A percentile compares a stretch with the other conserved stretches of the same genome.
phyloP scores from a whole-genome alignment of 768 basidiomycete genomes.

The Lepiota brunneoincarnata region DNA sequence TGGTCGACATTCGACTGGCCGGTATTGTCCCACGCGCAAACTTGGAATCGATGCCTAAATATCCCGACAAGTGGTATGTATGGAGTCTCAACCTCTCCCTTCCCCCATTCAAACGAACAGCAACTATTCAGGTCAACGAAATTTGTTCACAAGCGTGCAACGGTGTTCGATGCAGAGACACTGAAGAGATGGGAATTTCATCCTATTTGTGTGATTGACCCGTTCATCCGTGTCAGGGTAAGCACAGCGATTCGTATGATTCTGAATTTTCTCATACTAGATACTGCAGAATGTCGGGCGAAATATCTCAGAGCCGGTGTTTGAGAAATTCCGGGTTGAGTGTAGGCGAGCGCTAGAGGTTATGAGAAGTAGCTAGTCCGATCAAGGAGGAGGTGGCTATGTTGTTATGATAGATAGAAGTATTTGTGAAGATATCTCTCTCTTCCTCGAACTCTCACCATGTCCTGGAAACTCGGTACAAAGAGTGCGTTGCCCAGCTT shows the following conservation, averaged over 20 bases:
- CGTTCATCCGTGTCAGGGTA: constrained; percentile 39
- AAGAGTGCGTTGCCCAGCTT: constrained; percentile 34
- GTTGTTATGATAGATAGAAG: constrained; percentile 10
- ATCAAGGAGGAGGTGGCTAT: constrained; percentile 12
- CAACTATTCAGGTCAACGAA: background rate
- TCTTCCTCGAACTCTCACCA: constrained; percentile 20
- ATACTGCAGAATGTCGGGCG: constrained; percentile 2
- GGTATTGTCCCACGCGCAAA: constrained; percentile 27
- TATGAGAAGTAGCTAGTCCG: constrained; percentile 1
- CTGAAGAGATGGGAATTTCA: constrained; percentile 5
- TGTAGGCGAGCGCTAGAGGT: constrained; percentile 1
- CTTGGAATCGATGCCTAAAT: background rate
- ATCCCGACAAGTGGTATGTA: background rate
- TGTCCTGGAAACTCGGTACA: constrained; percentile 56
- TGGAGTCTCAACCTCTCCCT: background rate
- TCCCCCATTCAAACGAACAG: background rate
- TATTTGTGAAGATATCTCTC: constrained; percentile 2
- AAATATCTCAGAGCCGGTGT: constrained; percentile 2
- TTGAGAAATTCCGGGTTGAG: constrained; percentile 5
- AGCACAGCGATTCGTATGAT: background rate
- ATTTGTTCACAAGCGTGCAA: background rate
- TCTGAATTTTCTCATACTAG: background rate
- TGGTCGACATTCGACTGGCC: constrained; percentile 39
- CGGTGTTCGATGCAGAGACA: background rate
- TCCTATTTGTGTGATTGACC: constrained; percentile 30